A percentile compares a stretch with the other conserved stretches of the same genome.
Conservation (phyloP, 129 eudicot species). For the Flaveria linearis region DNA sequence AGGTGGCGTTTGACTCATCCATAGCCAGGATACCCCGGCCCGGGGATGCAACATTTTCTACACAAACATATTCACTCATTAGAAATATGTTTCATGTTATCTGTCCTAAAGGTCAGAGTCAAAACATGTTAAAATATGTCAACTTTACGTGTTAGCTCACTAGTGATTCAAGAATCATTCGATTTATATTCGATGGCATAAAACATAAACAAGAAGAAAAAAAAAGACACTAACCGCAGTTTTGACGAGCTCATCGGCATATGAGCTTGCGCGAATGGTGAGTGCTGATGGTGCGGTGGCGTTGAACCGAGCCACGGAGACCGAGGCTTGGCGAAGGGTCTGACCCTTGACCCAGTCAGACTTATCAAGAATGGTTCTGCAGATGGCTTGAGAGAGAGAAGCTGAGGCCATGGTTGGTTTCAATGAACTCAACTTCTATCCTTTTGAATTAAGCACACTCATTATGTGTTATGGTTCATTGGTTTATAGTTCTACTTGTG, state of each 20-base stretch:
- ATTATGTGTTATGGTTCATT: conserved; percentile 33
- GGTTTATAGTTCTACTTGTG: conserved; percentile 35
- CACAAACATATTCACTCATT: conserved; percentile 19
- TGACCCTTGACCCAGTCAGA: conserved; percentile 76
- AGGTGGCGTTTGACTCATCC: conserved; percentile 82
- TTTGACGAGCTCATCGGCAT: conserved; percentile 91
- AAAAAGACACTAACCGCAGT: conserved; percentile 58
- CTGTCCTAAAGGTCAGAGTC: too few species aligned
- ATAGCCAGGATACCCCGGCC: conserved; percentile 80
- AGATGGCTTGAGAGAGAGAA: conserved; percentile 75
- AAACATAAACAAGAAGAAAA: background rate
- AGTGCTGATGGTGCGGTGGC: conserved; percentile 51
- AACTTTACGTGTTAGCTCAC: too few species aligned
- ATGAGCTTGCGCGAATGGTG: conserved; percentile 54
- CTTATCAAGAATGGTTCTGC: conserved; percentile 61
- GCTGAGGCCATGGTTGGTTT: conserved; percentile 60
- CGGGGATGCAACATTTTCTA: conserved; percentile 67
- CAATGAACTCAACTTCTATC: conserved; percentile 23
- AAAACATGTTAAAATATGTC: too few species aligned
- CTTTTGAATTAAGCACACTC: conserved; percentile 42
- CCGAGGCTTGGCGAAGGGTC: conserved; percentile 53
- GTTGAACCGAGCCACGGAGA: conserved; percentile 51
- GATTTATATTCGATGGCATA: conserved; percentile 13
- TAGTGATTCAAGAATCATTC: background rate
- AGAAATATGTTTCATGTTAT: background rate